phyloP scores from a whole-genome alignment of 192 early-diverging fungal species.

The Coemansia reversa region DNA sequence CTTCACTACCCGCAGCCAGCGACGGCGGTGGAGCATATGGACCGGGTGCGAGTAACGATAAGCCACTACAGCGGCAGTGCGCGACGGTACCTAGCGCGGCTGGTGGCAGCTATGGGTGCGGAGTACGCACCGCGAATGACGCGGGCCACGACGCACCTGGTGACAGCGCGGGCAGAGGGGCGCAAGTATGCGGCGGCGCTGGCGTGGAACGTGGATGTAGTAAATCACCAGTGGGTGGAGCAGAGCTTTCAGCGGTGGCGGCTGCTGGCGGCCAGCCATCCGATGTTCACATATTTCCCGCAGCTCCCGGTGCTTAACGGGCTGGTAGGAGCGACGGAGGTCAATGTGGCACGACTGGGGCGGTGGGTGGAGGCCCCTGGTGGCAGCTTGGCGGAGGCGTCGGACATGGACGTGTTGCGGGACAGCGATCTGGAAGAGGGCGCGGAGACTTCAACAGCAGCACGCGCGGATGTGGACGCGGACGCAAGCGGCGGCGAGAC shows the following conservation, averaged over 20 bases:
- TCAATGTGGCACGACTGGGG: conserved; percentile 36
- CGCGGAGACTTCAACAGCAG: background rate
- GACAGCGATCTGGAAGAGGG: conserved; percentile 41
- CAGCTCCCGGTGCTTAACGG: conserved; percentile 52
- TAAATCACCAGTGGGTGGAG: conserved; percentile 90
- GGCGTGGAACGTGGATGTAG: conserved; percentile 65
- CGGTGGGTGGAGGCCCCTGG: conserved; percentile 46
- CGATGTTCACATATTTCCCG: conserved; percentile 59
- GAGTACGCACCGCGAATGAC: conserved; percentile 65
- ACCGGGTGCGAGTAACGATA: conserved; percentile 58
- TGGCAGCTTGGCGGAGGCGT: conserved; percentile 37
- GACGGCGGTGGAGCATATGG: conserved; percentile 20
- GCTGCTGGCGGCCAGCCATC: conserved; percentile 58
- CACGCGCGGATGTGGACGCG: conserved; percentile 8
- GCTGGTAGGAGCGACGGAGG: conserved; percentile 57
- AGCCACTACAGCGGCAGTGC: conserved; percentile 70
- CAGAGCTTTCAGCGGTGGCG: conserved; percentile 67
- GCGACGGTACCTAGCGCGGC: conserved; percentile 62
- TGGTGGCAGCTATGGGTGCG: conserved; percentile 65
- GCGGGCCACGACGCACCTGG: conserved; percentile 70
- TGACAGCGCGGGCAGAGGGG: conserved; percentile 65
- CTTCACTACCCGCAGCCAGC: conserved; percentile 46
- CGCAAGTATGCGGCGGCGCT: conserved; percentile 65
- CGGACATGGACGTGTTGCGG: conserved; percentile 45
- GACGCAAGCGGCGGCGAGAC: conserved; percentile 28